A percentile compares a stretch with the other conserved stretches of the same genome.
These are phyloP conservation scores for Penicillium tannophilum DNA, from an alignment of 495 filamentous ascomycete species.

Conservation along the genomic window DNA sequence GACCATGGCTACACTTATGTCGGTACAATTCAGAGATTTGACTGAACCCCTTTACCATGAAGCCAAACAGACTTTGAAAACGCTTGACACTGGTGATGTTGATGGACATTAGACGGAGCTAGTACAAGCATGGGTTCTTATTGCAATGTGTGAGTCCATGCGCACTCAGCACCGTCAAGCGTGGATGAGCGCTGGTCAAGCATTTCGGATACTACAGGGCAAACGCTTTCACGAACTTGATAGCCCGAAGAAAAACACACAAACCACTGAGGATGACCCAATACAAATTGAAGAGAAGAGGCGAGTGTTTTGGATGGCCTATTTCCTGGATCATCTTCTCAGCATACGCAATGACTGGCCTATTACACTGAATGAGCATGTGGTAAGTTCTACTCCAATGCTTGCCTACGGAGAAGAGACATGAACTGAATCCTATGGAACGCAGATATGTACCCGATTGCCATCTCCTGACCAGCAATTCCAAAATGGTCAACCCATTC, in stretches of 20 bases:
- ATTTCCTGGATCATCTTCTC: constrained; percentile 52
- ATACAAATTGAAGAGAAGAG: constrained; percentile 46
- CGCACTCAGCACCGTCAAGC: constrained; percentile 45
- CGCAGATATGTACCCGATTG: constrained; percentile 26
- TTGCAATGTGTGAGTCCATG: constrained; percentile 52
- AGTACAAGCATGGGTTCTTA: constrained; percentile 53
- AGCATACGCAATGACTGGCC: constrained; percentile 48
- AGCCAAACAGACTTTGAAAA: constrained; percentile 22
- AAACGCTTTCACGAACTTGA: constrained; percentile 52
- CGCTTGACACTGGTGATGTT: constrained; percentile 8
- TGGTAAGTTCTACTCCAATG: constrained; percentile 34
- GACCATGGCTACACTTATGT: constrained; percentile 31
- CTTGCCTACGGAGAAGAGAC: no score
- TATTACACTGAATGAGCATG: constrained; percentile 52
- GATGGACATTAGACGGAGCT: constrained; percentile 24
- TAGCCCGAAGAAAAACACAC: constrained; percentile 10
- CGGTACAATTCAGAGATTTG: constrained; percentile 23
- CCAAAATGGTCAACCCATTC: constrained; percentile 45
- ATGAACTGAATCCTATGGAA: not conserved
- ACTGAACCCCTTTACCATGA: constrained; percentile 27
- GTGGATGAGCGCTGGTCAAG: constrained; percentile 54
- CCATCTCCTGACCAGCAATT: constrained; percentile 48
- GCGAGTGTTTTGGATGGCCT: constrained; percentile 58
- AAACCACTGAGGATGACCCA: constrained; percentile 7
- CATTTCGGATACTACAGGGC: constrained; percentile 53